phyloP scores from a whole-genome alignment of 148 eudicot species.

The Chenopodium formosanum region DNA sequence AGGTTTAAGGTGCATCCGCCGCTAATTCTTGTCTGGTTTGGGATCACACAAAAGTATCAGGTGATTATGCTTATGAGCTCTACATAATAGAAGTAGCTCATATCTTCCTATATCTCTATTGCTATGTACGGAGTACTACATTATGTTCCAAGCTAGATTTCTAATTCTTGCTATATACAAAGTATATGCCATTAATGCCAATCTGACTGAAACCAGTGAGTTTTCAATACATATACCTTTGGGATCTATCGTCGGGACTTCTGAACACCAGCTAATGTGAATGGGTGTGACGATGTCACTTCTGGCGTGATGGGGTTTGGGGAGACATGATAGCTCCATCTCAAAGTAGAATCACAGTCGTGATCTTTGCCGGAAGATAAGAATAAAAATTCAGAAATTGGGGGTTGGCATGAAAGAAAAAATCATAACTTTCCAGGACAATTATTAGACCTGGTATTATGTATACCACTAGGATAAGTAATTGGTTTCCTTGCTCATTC shows the following conservation, averaged over 20 bases:
- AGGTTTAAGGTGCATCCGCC: not conserved
- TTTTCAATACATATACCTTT: not conserved
- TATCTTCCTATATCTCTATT: not conserved
- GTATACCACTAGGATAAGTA: not conserved
- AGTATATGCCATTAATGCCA: too few species aligned
- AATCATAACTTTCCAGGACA: not conserved
- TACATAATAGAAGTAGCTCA: not conserved
- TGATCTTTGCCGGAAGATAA: too few species aligned
- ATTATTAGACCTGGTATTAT: not conserved
- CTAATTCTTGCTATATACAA: too few species aligned
- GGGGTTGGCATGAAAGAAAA: too few species aligned
- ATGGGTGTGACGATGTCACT: too few species aligned
- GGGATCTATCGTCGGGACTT: too few species aligned
- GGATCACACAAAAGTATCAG: constrained; percentile 10
- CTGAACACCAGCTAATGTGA: too few species aligned
- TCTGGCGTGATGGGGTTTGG: too few species aligned
- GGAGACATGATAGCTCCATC: too few species aligned
- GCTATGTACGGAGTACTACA: not conserved
- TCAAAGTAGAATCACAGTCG: too few species aligned
- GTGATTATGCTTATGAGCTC: not conserved
- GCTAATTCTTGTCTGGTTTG: not conserved
- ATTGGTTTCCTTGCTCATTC: not conserved
- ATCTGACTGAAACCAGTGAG: not conserved
- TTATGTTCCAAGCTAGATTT: too few species aligned
- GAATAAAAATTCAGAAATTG: too few species aligned